phyloP scores from a whole-genome alignment of 2,329 filamentous ascomycete species.

The Pseudocercospora fijiensis region DNA sequence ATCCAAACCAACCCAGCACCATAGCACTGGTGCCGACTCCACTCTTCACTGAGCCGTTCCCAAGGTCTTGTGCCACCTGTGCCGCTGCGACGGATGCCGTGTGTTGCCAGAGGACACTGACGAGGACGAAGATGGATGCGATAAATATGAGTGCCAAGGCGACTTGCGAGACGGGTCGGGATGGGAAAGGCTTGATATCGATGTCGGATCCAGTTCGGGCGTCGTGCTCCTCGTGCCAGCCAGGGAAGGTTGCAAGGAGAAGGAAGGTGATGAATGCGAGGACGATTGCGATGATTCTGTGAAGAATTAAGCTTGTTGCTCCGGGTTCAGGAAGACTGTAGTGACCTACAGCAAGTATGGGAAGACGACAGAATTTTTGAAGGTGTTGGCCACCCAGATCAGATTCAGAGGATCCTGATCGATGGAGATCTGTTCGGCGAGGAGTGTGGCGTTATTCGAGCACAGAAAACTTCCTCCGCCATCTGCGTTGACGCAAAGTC shows the following conservation, averaged over 20 bases:
- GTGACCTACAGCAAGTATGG: slow-evolving; percentile 81
- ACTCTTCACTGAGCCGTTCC: slow-evolving; percentile 80
- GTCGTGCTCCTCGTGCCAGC: slow-evolving; percentile 92
- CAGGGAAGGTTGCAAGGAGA: slow-evolving; percentile 91
- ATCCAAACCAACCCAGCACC: slow-evolving; percentile 97
- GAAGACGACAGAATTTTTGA: slow-evolving; percentile 98
- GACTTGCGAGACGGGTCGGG: slow-evolving; percentile 85
- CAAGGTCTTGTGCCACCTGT: slow-evolving; percentile 88
- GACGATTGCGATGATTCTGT: slow-evolving; percentile 92
- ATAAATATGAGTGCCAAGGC: slow-evolving; percentile 88
- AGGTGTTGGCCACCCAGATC: slow-evolving; percentile 94
- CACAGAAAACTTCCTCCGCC: slow-evolving; percentile 82
- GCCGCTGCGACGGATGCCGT: slow-evolving; percentile 94
- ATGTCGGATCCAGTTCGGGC: slow-evolving; percentile 72
- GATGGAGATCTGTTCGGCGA: slow-evolving; percentile 83
- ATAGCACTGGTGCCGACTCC: slow-evolving; percentile 93
- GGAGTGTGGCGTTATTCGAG: slow-evolving; percentile 91
- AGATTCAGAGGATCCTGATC: slow-evolving; percentile 96
- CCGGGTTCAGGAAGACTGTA: neutral
- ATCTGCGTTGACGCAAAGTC: slow-evolving; percentile 91
- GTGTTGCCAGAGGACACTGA: slow-evolving; percentile 80
- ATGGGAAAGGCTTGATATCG: slow-evolving; percentile 92
- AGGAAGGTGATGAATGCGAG: slow-evolving; percentile 96
- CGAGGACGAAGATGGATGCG: slow-evolving; percentile 63
- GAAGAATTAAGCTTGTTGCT: slow-evolving; percentile 13